Conservation (phyloP, 2,329 filamentous ascomycete species). For the Geoglossum cookeanum region DNA sequence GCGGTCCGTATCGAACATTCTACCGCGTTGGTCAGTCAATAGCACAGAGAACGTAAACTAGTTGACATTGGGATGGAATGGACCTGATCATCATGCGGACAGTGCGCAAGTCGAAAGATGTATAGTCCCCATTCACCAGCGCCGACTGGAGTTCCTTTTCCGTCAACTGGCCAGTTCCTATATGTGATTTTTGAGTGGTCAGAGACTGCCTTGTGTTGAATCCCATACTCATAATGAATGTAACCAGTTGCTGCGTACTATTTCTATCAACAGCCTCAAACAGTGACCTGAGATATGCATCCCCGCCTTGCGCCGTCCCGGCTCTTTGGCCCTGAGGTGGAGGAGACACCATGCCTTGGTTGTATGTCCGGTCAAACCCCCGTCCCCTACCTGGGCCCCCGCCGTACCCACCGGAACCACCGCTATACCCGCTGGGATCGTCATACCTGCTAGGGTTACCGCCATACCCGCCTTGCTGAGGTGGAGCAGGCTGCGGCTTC, state of each 20-base stretch:
- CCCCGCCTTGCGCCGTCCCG: constrained; percentile 34
- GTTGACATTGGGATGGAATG: not conserved
- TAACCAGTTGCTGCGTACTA: constrained; percentile 26
- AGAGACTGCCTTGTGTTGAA: not conserved
- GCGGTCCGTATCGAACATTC: constrained; percentile 93
- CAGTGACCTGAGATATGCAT: constrained; percentile 61
- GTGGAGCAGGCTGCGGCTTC: constrained; percentile 6
- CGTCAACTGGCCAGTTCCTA: constrained; percentile 61
- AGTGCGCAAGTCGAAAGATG: constrained; percentile 79
- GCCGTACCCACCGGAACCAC: not conserved
- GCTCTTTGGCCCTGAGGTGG: constrained; percentile 29
- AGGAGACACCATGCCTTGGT: constrained; percentile 22
- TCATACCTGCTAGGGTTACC: not conserved
- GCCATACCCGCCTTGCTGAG: constrained; percentile 1
- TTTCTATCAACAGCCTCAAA: constrained; percentile 85
- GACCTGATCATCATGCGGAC: constrained; percentile 88
- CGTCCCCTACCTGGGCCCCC: not conserved
- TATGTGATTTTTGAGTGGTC: constrained; percentile 7
- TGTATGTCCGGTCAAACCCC: constrained; percentile 9
- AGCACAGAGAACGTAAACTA: not conserved
- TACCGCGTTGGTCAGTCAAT: not conserved
- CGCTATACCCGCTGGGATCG: not conserved
- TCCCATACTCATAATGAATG: not conserved
- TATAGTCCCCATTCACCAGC: constrained; percentile 92
- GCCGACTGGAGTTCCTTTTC: constrained; percentile 76